Conservation (phyloP, 257 asterid genomes). For the Gynochthodes officinalis region DNA sequence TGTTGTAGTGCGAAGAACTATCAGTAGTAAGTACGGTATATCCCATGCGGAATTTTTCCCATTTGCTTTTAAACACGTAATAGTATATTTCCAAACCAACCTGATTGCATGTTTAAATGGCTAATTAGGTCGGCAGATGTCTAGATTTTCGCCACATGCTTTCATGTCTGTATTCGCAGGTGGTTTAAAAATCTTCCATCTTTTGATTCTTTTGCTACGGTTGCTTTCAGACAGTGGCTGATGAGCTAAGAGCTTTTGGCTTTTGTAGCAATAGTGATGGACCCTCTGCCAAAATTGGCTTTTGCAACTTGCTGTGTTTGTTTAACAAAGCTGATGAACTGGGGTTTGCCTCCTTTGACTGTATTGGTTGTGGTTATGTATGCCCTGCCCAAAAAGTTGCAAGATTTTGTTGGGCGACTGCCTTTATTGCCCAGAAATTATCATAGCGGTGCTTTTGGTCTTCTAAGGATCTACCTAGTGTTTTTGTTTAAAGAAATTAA, state of each 20-base stretch:
- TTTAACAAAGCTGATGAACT: constrained; percentile 8
- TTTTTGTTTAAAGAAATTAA: background rate
- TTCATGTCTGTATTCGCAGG: constrained; percentile 18
- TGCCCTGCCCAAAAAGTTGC: background rate
- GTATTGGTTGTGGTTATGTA: background rate
- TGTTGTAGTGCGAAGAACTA: constrained; percentile 9
- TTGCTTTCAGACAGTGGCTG: constrained; percentile 19
- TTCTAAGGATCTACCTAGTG: background rate
- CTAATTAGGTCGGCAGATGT: constrained; percentile 8
- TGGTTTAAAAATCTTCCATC: constrained; percentile 5
- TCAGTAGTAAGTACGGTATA: constrained; percentile 10
- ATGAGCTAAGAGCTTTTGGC: constrained; percentile 1
- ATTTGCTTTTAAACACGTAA: background rate
- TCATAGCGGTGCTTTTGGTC: too few relatives aligned
- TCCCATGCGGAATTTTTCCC: constrained; percentile 12
- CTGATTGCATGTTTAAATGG: constrained; percentile 11
- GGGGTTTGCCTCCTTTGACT: constrained; percentile 9
- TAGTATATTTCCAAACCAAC: background rate
- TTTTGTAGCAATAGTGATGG: background rate
- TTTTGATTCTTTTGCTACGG: background rate
- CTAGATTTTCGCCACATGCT: constrained; percentile 30
- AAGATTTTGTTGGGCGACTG: background rate
- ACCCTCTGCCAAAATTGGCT: constrained; percentile 13
- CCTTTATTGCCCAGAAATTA: background rate
- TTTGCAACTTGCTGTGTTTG: constrained; percentile 1